A percentile compares a stretch with the other conserved stretches of the same genome.
phyloP scores from a whole-genome alignment of 176 grass and related monocot species.

The Avena insularis region DNA sequence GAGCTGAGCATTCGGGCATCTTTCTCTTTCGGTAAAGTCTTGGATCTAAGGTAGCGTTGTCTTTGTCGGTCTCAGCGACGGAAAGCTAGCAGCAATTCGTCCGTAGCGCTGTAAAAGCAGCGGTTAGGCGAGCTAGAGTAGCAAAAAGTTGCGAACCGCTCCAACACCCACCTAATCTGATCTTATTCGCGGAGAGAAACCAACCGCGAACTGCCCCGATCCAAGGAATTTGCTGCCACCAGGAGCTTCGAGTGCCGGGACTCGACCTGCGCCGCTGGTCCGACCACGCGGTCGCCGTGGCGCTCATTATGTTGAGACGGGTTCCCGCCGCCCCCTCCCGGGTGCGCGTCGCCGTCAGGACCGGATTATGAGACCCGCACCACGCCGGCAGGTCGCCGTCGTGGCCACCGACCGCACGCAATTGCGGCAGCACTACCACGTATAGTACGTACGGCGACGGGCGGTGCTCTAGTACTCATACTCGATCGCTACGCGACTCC shows the following conservation, averaged over 20 bases:
- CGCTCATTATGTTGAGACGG: neutral
- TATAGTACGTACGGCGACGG: neutral
- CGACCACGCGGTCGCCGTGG: neutral
- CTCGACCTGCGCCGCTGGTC: neutral
- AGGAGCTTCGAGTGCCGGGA: neutral
- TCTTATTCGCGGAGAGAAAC: too few species aligned
- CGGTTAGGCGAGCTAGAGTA: conserved; percentile 38
- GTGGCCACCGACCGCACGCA: conserved; percentile 27
- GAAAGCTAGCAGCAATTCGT: neutral
- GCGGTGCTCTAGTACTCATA: neutral
- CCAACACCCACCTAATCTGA: neutral
- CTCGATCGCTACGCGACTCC: neutral
- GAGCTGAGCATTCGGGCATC: conserved; percentile 28
- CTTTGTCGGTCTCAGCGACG: conserved; percentile 9
- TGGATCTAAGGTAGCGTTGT: neutral
- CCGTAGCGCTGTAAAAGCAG: conserved; percentile 10
- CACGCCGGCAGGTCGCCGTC: conserved; percentile 27
- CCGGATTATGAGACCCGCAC: conserved; percentile 31
- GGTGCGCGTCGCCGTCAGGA: conserved; percentile 34
- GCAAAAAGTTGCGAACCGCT: conserved; percentile 27
- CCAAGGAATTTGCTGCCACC: neutral
- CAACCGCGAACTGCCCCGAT: too few species aligned
- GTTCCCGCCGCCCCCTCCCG: neutral
- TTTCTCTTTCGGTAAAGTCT: conserved; percentile 21
- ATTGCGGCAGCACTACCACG: neutral